A percentile compares a stretch with the other conserved stretches of the same genome.
Evolutionary conservation across 441 rosid species (phyloP).

Genomic region (Syzygium syzygioides): DNA sequence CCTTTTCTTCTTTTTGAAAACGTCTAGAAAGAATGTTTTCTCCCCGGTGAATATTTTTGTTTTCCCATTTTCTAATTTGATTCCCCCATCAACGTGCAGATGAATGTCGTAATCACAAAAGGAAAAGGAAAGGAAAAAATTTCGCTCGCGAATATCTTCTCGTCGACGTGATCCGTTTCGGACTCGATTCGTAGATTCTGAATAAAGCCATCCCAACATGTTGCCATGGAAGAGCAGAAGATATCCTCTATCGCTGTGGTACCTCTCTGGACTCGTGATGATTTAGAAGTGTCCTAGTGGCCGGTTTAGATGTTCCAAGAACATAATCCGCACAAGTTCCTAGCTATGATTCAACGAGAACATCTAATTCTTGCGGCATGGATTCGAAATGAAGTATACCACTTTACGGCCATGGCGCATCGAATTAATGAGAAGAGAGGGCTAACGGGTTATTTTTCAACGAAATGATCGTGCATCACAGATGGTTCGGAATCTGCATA

Average conservation of each 20-base stretch:
- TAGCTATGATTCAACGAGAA: not conserved
- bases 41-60: not conserved
- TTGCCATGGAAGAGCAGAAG: not conserved
- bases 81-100: not conserved
- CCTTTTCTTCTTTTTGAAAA: not conserved
- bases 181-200: not conserved
- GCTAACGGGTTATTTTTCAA: not conserved
- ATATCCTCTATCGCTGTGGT: not conserved
- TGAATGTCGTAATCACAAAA: not conserved
- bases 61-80: not conserved
- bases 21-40: not conserved
- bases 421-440: not conserved
- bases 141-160: not conserved
- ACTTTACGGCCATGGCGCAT: not conserved
- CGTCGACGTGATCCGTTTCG: not conserved
- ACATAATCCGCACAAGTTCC: not conserved
- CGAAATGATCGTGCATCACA: not conserved
- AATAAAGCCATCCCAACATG: not conserved
- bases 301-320: not conserved
- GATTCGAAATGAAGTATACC: not conserved
- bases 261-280: not conserved
- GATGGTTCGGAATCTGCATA: no score
- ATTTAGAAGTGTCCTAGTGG: not conserved
- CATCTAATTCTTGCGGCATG: not conserved
- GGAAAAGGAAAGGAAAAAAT: not conserved